Base-by-base conservation (phyloP, 108 stramenopile genomes). In the Parietichytrium sp. region DNA sequence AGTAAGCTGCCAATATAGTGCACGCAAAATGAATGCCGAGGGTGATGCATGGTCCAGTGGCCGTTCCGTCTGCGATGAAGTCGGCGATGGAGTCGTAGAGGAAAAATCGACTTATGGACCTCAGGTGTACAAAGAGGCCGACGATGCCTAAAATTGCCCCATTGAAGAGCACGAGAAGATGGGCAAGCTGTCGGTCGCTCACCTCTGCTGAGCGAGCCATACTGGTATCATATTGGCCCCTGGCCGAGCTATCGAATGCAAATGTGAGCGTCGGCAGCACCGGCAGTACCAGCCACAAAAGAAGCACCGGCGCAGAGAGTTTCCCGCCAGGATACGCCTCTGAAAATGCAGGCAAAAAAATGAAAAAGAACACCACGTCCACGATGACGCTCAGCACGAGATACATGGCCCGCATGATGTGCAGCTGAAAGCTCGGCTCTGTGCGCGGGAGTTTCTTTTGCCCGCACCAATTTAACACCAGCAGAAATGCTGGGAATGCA, bases 91-190 rank as follows among this genome's bases (percentile, higher is more conserved):
- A 72, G 42, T 42, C 61, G 33, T 42, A 72, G 10, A 45, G 61
- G 38, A 72, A 3, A 25, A 72, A 45, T 2, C 61, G 45, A 10
- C 38, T 42, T 42, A 33, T 45, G 6, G 61, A 33, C 1, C 45
- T 45, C 33, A 72, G 61, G 20, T 72, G 61, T 42, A 72, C 61
- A 72, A 72, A 72, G 61, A 72, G 61, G 61, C 61, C 61, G n/a
- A 72, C 42, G 20, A 72, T 12, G 38, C 38, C 61, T 25, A 42
- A 45, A 0, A 72, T n/a, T 6, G 38, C 61, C 13, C 38, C 33
- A 3, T 72, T 72, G 10, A 45, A 10, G 38, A 72, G 36, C 23
- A 72, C 45, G 10, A 72, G 61, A 27, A 45, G 45, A 25, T 72
- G 61, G 38, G 61, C 61, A 27, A 72, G 45, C 61, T 72, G 38